Conservation (phyloP, 495 filamentous ascomycete species). For the Mycothermus thermophilus region DNA sequence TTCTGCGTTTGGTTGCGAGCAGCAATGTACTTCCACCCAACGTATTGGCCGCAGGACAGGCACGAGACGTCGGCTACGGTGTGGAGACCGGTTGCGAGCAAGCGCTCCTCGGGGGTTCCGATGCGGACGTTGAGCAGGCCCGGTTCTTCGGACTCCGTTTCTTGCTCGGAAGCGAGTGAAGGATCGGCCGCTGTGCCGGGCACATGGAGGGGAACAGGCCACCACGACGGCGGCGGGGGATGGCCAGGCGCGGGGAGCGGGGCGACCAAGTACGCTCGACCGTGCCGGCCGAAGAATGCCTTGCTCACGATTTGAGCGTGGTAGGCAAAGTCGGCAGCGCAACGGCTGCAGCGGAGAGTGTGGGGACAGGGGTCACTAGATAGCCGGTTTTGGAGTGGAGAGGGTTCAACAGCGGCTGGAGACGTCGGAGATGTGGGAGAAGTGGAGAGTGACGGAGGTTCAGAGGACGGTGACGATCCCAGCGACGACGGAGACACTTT, state of each 20-base stretch:
- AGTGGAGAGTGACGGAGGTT: constrained; percentile 1
- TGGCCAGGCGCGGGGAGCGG: constrained; percentile 12
- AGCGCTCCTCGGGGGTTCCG: constrained; percentile 46
- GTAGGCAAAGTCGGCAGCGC: constrained; percentile 61
- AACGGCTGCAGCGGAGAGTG: constrained; percentile 58
- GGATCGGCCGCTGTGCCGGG: background rate
- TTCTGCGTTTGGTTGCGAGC: constrained; percentile 67
- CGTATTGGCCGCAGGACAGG: constrained; percentile 42
- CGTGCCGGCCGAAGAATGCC: constrained; percentile 88
- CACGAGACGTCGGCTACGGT: constrained; percentile 46
- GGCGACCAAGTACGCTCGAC: constrained; percentile 72
- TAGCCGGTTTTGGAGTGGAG: constrained; percentile 8
- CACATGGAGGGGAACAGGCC: too few relatives aligned
- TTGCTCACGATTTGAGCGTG: constrained; percentile 73
- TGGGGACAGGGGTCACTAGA: constrained; percentile 24
- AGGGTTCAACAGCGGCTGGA: background rate
- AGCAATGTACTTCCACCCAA: constrained; percentile 91
- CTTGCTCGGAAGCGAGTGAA: background rate
- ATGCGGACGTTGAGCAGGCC: constrained; percentile 34
- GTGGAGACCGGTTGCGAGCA: constrained; percentile 67
- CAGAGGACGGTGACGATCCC: constrained; percentile 2
- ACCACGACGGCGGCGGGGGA: background rate
- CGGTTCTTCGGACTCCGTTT: background rate
- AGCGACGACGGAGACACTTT: too few relatives aligned
- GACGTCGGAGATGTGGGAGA: constrained; percentile 5